Evolutionary conservation across 169 alveolate species (phyloP).

Genomic region (Babesia bigemina): DNA sequence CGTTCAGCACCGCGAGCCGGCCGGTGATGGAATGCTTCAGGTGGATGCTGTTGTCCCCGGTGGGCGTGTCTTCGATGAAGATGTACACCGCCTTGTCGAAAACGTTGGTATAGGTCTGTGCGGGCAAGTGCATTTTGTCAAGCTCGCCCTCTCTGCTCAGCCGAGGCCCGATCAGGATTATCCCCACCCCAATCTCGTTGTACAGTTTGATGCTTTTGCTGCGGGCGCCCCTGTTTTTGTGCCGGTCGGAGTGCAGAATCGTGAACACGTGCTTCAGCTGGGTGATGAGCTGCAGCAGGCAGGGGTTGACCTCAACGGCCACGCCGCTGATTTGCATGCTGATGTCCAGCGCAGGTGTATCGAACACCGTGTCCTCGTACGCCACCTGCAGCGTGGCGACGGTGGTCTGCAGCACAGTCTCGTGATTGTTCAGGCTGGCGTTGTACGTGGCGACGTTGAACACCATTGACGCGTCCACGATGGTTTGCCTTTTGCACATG

Average conservation of each 20-base stretch:
- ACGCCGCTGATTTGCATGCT: slow-evolving; percentile 44
- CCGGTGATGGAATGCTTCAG: neutral
- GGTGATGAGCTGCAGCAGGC: slow-evolving; percentile 23
- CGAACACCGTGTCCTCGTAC: slow-evolving; percentile 4
- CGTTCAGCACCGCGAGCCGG: slow-evolving; percentile 5
- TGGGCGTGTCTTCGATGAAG: neutral
- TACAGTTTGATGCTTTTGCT: neutral
- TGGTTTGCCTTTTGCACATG: neutral
- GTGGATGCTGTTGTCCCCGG: neutral
- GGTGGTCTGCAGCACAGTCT: slow-evolving; percentile 39
- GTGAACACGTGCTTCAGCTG: slow-evolving; percentile 38
- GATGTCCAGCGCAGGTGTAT: slow-evolving; percentile 21
- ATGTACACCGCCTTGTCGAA: slow-evolving; percentile 25
- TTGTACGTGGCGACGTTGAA: slow-evolving; percentile 35
- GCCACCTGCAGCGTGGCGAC: slow-evolving; percentile 37
- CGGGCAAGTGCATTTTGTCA: slow-evolving; percentile 22
- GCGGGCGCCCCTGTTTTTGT: neutral
- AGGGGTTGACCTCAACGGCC: slow-evolving; percentile 40
- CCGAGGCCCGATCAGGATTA: neutral
- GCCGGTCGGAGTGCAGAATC: slow-evolving; percentile 14
- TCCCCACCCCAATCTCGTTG: slow-evolving; percentile 25
- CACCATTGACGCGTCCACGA: slow-evolving; percentile 28
- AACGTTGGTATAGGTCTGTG: slow-evolving; percentile 13
- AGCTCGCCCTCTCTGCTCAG: neutral
- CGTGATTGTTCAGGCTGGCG: slow-evolving; percentile 29